phyloP scores from a whole-genome alignment of 2,329 filamentous ascomycete genomes.

The Coniella vitis region DNA sequence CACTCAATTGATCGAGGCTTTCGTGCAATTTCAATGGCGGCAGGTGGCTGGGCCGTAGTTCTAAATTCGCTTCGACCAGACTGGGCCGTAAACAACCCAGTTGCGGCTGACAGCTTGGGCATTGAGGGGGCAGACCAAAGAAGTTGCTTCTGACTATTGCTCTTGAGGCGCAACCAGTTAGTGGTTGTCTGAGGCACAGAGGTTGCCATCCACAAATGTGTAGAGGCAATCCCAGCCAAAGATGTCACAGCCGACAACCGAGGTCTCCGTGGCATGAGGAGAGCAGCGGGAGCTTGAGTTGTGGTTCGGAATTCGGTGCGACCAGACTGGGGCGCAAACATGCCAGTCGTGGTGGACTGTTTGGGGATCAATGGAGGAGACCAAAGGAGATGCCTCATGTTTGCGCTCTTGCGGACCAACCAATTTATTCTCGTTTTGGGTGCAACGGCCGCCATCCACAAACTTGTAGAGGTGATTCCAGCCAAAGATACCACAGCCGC shows the following conservation, averaged over 20 bases:
- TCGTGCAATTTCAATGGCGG: slow-evolving; percentile 25
- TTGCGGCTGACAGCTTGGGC: slow-evolving; percentile 2
- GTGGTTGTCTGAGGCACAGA: slow-evolving; percentile 4
- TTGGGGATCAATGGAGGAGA: slow-evolving; percentile 9
- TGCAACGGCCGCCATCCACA: slow-evolving; percentile 21
- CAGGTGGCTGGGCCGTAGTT: slow-evolving; percentile 25
- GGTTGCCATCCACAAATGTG: slow-evolving; percentile 21
- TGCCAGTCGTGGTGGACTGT: slow-evolving; percentile 10
- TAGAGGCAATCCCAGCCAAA: slow-evolving; percentile 22
- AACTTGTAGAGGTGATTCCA: slow-evolving; percentile 20
- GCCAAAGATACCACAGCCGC: slow-evolving; percentile 22
- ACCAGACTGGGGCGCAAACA: slow-evolving; percentile 20
- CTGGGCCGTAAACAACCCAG: slow-evolving; percentile 23
- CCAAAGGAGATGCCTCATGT: slow-evolving; percentile 16
- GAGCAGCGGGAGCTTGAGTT: slow-evolving; percentile 25
- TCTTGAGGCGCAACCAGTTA: neutral
- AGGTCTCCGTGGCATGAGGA: slow-evolving; percentile 23
- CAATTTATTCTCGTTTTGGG: slow-evolving; percentile 4
- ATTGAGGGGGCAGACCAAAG: slow-evolving; percentile 18
- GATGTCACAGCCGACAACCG: slow-evolving; percentile 21
- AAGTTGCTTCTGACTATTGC: neutral
- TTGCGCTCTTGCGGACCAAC: too few relatives aligned
- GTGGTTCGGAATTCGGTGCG: slow-evolving; percentile 24
- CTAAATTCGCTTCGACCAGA: slow-evolving; percentile 21
- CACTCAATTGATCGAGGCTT: slow-evolving; percentile 21